A percentile compares a stretch with the other conserved stretches of the same genome.
phyloP scores from a whole-genome alignment of 2,329 filamentous ascomycete species.

The Rutstroemia sp. region DNA sequence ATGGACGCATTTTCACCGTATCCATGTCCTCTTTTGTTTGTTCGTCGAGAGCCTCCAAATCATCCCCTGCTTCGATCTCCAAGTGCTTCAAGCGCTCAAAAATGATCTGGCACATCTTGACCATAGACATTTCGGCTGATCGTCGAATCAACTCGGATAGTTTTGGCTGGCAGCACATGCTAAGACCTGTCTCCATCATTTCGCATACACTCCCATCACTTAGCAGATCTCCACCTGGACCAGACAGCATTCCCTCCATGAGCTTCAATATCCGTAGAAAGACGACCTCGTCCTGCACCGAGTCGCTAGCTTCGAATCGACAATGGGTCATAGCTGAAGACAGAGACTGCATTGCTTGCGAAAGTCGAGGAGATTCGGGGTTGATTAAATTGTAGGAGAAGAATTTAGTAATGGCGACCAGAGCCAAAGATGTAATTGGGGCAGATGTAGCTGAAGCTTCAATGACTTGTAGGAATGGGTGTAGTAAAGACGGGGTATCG shows the following conservation, averaged over 20 bases:
- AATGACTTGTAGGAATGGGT: slow-evolving; percentile 94
- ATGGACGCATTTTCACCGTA: slow-evolving; percentile 76
- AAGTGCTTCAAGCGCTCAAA: slow-evolving; percentile 88
- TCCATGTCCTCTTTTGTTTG: slow-evolving; percentile 62
- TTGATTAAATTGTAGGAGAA: slow-evolving; percentile 90
- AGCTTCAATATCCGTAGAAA: slow-evolving; percentile 88
- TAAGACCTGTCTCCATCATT: slow-evolving; percentile 97
- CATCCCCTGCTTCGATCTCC: slow-evolving; percentile 65
- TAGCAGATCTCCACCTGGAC: slow-evolving; percentile 84
- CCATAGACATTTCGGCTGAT: slow-evolving; percentile 94
- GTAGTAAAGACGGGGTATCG: slow-evolving; percentile 80
- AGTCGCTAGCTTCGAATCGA: slow-evolving; percentile 93
- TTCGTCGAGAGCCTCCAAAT: slow-evolving; percentile 57
- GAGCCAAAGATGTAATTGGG: slow-evolving; percentile 87
- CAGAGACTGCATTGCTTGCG: slow-evolving; percentile 87
- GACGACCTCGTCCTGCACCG: slow-evolving; percentile 90
- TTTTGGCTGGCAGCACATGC: slow-evolving; percentile 91
- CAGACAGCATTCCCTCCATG: slow-evolving; percentile 97
- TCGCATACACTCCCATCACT: slow-evolving; percentile 98
- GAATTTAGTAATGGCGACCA: slow-evolving; percentile 93
- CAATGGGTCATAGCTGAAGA: slow-evolving; percentile 96
- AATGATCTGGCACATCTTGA: slow-evolving; percentile 98
- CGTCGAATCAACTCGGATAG: slow-evolving; percentile 85
- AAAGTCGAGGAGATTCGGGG: slow-evolving; percentile 75
- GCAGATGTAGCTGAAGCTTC: slow-evolving; percentile 93